A percentile compares a stretch with the other conserved stretches of the same genome.
Conservation (phyloP, 139 green algal species). For the Picochlorum sp. region DNA sequence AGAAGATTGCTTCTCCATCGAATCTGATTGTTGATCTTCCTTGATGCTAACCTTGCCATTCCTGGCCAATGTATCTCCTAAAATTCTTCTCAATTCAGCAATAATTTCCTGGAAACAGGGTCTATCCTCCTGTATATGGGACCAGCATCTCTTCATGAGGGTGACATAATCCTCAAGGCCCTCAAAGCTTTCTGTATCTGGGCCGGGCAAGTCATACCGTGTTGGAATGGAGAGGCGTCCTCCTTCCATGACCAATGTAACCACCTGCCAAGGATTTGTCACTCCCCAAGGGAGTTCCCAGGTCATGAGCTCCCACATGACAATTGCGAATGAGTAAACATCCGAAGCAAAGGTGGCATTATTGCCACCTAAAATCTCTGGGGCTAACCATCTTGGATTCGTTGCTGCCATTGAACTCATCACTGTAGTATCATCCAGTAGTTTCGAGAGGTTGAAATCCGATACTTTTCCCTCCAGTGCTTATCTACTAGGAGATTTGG, state of each 20-base stretch:
- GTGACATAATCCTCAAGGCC: slow-evolving; percentile 37
- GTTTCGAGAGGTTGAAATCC: slow-evolving; percentile 53
- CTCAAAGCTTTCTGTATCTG: slow-evolving; percentile 15
- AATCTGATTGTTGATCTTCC: neutral
- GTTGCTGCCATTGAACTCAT: slow-evolving; percentile 43
- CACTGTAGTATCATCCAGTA: slow-evolving; percentile 42
- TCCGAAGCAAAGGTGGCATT: slow-evolving; percentile 36
- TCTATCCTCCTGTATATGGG: slow-evolving; percentile 25
- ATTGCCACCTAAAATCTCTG: slow-evolving; percentile 45
- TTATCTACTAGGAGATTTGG: slow-evolving; percentile 52
- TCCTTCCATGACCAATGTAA: slow-evolving; percentile 48
- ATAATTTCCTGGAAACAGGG: slow-evolving; percentile 59
- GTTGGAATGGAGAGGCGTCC: slow-evolving; percentile 48
- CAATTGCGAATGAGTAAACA: slow-evolving; percentile 52
- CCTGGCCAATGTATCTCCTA: slow-evolving; percentile 6
- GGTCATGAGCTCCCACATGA: slow-evolving; percentile 67
- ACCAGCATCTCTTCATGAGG: slow-evolving; percentile 69
- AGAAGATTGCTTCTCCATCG: too few species aligned
- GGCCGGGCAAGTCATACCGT: slow-evolving; percentile 36
- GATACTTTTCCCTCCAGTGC: slow-evolving; percentile 42
- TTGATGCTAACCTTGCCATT: neutral
- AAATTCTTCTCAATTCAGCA: slow-evolving; percentile 26
- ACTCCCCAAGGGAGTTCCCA: slow-evolving; percentile 72
- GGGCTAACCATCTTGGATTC: slow-evolving; percentile 54
- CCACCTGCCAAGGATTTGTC: slow-evolving; percentile 55